A percentile compares a stretch with the other conserved stretches of the same genome.
Conservation (phyloP, 2,329 filamentous ascomycete species). For the Diplodia sapinea region DNA sequence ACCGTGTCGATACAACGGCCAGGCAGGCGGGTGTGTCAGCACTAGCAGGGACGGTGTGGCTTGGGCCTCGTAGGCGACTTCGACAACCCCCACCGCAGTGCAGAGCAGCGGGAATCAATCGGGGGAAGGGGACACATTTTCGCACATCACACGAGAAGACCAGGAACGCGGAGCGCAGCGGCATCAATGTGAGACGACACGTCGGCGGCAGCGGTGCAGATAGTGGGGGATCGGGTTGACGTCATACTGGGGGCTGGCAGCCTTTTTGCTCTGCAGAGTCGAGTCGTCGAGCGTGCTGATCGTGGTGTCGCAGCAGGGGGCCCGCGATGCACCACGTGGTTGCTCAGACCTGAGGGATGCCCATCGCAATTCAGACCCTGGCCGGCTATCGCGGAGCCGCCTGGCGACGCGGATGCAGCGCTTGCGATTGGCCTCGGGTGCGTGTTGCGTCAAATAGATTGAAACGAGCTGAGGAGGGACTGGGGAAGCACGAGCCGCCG, state of each 20-base stretch:
- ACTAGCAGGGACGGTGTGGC: conserved; percentile 15
- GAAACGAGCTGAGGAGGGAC: conserved; percentile 19
- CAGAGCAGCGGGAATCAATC: not conserved
- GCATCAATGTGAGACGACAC: conserved; percentile 27
- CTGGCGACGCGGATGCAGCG: not conserved
- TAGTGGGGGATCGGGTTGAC: conserved; percentile 7
- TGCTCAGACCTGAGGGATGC: conserved; percentile 22
- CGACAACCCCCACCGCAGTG: not conserved
- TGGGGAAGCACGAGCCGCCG: conserved; percentile 28
- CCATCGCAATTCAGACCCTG: conserved; percentile 22
- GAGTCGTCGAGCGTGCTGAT: conserved; percentile 5
- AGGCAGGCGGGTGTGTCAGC: not conserved
- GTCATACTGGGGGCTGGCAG: conserved; percentile 17
- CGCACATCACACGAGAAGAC: conserved; percentile 7
- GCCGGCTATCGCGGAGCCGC: conserved; percentile 13
- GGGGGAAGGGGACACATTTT: not conserved
- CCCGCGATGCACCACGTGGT: conserved; percentile 22
- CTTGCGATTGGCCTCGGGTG: conserved; percentile 19
- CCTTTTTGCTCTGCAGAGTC: not conserved
- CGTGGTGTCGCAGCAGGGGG: conserved; percentile 27
- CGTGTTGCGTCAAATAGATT: conserved; percentile 15
- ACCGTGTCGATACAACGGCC: not conserved
- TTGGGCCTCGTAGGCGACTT: not conserved
- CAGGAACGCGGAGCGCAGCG: conserved; percentile 21
- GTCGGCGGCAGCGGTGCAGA: not conserved